phyloP scores from a whole-genome alignment of 2,329 filamentous ascomycete species.

The Laburnicola sp. region DNA sequence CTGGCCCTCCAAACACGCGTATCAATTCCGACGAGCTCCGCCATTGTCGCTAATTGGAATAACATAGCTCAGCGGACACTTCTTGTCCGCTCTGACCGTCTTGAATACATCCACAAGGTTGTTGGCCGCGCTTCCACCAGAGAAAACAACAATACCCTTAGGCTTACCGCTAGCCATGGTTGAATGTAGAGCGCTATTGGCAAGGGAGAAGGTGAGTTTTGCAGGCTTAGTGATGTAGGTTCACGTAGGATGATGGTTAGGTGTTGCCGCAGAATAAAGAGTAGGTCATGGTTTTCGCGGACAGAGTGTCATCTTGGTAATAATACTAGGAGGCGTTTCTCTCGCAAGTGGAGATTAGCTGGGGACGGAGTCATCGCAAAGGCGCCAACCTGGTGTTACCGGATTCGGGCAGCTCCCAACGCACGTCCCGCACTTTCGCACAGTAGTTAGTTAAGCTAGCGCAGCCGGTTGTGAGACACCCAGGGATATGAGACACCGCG shows the following conservation, averaged over 20 bases:
- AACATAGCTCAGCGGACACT: conserved; percentile 75
- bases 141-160: conserved; percentile 78
- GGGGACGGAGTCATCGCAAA: conserved; percentile 28
- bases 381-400: conserved; percentile 10
- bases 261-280: conserved; percentile 13
- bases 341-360: conserved; percentile 17
- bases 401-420: conserved; percentile 14
- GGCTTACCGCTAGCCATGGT: conserved; percentile 32
- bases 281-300: conserved; percentile 23
- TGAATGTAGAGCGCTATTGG: conserved; percentile 12
- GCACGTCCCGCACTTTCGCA: too few species aligned
- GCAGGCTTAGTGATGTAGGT: conserved; percentile 22
- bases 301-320: conserved; percentile 26
- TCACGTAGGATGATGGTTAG: conserved; percentile 12
- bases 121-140: conserved; percentile 92
- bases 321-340: conserved; percentile 11
- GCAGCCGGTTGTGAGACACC: too few species aligned
- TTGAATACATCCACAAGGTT: conserved; percentile 89
- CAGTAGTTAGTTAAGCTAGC: too few species aligned
- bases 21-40: conserved; percentile 90
- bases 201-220: conserved; percentile 19
- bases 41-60: conserved; percentile 97
- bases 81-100: conserved; percentile 61
- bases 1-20: conserved; percentile 90
- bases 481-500: background rate